These are phyloP conservation scores for Venturia pyrina DNA, from an alignment of 2,329 filamentous ascomycete genomes.

Conservation along the genomic window DNA sequence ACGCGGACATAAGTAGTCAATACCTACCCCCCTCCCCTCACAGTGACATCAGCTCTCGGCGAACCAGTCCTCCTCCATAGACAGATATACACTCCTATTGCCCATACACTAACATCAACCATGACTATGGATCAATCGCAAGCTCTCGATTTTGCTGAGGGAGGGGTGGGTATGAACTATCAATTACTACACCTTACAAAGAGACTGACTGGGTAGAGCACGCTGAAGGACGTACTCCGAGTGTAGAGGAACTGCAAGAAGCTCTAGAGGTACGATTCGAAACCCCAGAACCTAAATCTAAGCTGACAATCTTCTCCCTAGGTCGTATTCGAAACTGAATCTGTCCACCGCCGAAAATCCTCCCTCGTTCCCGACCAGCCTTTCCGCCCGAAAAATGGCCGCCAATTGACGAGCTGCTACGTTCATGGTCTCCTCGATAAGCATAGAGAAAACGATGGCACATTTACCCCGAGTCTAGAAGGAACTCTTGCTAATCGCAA, in stretches of 20 bases:
- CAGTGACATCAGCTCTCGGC: background rate
- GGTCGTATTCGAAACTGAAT: constrained; percentile 47
- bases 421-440: constrained; percentile 49
- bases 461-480: constrained; percentile 17
- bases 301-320: constrained; percentile 19
- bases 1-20: background rate
- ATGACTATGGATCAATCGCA: background rate
- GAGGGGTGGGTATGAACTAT: background rate
- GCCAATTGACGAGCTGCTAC: constrained; percentile 46
- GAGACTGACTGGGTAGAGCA: background rate
- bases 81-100: background rate
- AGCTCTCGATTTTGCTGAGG: background rate
- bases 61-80: background rate
- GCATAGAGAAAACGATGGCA: constrained; percentile 22
- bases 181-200: background rate
- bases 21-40: background rate
- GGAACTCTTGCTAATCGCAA: constrained; percentile 20
- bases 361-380: constrained; percentile 41
- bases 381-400: constrained; percentile 22
- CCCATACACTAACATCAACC: background rate
- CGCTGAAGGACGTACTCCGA: constrained; percentile 14
- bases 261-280: constrained; percentile 28
- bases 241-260: constrained; percentile 29
- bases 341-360: constrained; percentile 47
- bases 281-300: too few species aligned